Conservation (phyloP, 2,329 filamentous ascomycete species). For the Zarea fungicola region DNA sequence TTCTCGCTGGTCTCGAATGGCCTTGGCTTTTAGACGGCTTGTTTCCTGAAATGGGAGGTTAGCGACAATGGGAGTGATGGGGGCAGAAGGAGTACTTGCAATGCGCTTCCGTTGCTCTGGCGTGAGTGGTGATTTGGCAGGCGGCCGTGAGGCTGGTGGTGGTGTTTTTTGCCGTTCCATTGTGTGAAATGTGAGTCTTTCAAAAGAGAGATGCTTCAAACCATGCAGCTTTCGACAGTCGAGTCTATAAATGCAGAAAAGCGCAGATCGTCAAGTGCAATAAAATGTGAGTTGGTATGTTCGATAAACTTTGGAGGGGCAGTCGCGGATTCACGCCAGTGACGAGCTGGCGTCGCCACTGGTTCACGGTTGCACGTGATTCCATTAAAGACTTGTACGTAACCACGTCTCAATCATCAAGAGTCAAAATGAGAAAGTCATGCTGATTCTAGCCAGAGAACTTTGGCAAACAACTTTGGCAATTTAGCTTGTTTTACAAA, state of each 20-base stretch:
- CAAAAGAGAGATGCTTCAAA: no score
- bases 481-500: constrained; percentile 1
- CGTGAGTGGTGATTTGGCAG: constrained; percentile 42
- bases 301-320: constrained; percentile 26
- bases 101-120: constrained; percentile 52
- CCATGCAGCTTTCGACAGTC: no score
- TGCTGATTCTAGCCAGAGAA: neutral
- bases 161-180: constrained; percentile 48
- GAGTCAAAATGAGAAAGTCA: neutral
- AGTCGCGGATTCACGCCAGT: constrained; percentile 2
- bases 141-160: constrained; percentile 29
- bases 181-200: neutral
- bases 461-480: neutral
- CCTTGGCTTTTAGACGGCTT: constrained; percentile 83
- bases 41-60: constrained; percentile 61
- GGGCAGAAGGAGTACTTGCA: constrained; percentile 31
- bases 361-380: constrained; percentile 6
- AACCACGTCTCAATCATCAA: neutral
- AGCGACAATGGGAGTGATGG: neutral
- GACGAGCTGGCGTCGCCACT: constrained; percentile 2
- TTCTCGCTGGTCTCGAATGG: constrained; percentile 68
- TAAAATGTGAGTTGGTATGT: no score
- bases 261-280: no score
- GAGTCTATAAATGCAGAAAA: no score
- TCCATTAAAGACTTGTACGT: neutral